phyloP scores from a whole-genome alignment of 2,329 filamentous ascomycete genomes.

The Ophiostoma sp. region DNA sequence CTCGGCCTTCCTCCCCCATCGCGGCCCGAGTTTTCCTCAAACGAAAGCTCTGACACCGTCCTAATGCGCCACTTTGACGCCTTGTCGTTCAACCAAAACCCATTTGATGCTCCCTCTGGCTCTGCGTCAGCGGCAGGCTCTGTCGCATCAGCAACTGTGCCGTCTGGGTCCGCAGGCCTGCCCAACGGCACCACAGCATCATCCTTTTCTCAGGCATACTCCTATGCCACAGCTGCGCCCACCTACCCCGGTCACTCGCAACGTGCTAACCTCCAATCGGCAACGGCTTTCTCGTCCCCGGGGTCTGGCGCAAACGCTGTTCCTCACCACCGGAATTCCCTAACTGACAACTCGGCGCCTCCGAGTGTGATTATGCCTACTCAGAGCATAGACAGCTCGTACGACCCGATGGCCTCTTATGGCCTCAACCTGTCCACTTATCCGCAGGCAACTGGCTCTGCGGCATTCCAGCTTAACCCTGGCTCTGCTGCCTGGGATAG shows the following conservation, averaged over 20 bases:
- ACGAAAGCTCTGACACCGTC: neutral
- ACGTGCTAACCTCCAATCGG: conserved; percentile 38
- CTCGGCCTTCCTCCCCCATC: neutral
- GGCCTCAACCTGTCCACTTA: neutral
- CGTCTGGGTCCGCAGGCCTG: neutral
- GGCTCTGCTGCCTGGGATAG: conserved; percentile 42
- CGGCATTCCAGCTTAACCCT: conserved; percentile 44
- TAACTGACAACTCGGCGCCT: conserved; percentile 16
- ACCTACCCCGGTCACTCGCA: conserved; percentile 44
- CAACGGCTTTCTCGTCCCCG: conserved; percentile 21
- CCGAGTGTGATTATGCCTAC: neutral
- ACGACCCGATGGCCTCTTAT: neutral
- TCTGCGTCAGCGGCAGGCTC: neutral
- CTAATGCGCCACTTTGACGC: neutral
- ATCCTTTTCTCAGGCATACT: neutral
- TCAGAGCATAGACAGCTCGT: neutral
- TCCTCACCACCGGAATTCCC: conserved; percentile 15
- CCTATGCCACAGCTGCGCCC: conserved; percentile 29
- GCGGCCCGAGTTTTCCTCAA: neutral
- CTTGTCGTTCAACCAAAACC: neutral
- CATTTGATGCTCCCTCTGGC: neutral
- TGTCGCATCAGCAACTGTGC: neutral
- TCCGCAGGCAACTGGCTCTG: conserved; percentile 17
- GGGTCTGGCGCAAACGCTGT: conserved; percentile 15
- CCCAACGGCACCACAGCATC: neutral